Percentiles rank a stretch among this genome's conserved stretches.
These are phyloP conservation scores for Neofusicoccum ribis DNA, from an alignment of 2,329 filamentous ascomycete genomes.

Conservation along the genomic window DNA sequence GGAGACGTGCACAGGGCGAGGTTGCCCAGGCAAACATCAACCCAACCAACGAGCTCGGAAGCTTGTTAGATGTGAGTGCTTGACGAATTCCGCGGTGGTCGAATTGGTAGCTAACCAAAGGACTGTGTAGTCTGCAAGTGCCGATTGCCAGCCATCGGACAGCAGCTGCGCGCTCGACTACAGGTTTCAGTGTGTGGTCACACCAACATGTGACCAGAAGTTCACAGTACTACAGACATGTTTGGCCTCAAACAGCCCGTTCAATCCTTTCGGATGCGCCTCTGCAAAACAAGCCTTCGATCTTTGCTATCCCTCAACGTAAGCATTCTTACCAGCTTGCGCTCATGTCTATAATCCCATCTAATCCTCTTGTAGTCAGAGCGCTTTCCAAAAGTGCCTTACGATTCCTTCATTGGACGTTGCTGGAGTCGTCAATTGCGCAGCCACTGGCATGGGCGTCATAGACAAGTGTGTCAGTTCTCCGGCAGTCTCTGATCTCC, in stretches of 20 bases:
- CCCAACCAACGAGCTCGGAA: background rate
- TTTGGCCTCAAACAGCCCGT: background rate
- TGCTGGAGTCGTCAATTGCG: background rate
- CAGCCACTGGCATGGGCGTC: background rate
- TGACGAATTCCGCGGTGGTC: background rate
- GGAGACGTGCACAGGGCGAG: background rate
- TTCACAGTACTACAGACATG: background rate
- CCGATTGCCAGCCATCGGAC: background rate
- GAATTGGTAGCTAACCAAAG: too few species aligned
- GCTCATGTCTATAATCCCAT: too few species aligned
- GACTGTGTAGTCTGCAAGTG: too few species aligned
- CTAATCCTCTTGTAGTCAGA: background rate
- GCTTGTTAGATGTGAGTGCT: background rate
- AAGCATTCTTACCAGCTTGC: background rate
- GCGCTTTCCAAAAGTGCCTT: background rate
- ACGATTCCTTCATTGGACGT: background rate
- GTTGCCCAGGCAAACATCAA: background rate
- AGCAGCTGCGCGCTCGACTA: background rate
- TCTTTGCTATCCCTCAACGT: conserved; percentile 1
- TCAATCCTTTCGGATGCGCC: background rate
- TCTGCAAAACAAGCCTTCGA: background rate
- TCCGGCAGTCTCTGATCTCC: background rate
- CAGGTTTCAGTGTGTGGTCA: background rate
- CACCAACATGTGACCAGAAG: background rate
- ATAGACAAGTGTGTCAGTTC: background rate